Percentiles rank a stretch among this genome's conserved stretches.
Evolutionary conservation across 805 yeast genomes (phyloP).

Genomic region (Candida corydali): DNA sequence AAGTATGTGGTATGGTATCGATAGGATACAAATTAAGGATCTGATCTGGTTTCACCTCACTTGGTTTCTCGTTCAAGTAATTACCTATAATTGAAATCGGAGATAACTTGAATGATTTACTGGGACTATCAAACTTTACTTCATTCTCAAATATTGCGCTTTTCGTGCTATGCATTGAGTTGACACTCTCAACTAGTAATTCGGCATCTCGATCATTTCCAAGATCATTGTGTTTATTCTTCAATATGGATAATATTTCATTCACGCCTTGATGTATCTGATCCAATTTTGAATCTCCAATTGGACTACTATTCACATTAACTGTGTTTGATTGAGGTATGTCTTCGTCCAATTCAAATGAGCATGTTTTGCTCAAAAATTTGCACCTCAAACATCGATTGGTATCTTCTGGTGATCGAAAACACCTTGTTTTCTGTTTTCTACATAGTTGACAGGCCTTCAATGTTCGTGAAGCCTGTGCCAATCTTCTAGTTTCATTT

Average conservation of each 20-base stretch:
- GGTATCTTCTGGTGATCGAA: constrained; percentile 44
- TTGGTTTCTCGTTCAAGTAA: constrained; percentile 14
- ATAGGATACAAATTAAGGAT: neutral
- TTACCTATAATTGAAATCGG: constrained; percentile 42
- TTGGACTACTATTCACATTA: neutral
- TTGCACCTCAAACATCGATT: constrained; percentile 56
- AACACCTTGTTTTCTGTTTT: constrained; percentile 58
- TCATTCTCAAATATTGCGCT: neutral
- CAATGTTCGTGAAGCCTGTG: constrained; percentile 40
- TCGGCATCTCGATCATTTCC: constrained; percentile 19
- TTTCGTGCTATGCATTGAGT: constrained; percentile 16
- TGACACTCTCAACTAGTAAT: constrained; percentile 23
- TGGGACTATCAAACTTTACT: neutral
- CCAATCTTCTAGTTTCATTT: constrained; percentile 15
- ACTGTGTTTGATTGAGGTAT: neutral
- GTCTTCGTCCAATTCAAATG: constrained; percentile 31
- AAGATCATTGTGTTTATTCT: constrained; percentile 6
- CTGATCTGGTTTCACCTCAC: neutral
- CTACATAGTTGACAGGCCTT: constrained; percentile 56
- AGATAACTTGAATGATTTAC: constrained; percentile 30
- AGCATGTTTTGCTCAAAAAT: constrained; percentile 49
- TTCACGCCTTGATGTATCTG: constrained; percentile 30
- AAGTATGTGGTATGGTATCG: neutral
- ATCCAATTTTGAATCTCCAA: constrained; percentile 10
- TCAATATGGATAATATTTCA: constrained; percentile 28